Evolutionary conservation across 768 basidiomycete genomes (phyloP), one percentile per base, ranked within the genome.

Genomic region (Auricularia sp.): DNA sequence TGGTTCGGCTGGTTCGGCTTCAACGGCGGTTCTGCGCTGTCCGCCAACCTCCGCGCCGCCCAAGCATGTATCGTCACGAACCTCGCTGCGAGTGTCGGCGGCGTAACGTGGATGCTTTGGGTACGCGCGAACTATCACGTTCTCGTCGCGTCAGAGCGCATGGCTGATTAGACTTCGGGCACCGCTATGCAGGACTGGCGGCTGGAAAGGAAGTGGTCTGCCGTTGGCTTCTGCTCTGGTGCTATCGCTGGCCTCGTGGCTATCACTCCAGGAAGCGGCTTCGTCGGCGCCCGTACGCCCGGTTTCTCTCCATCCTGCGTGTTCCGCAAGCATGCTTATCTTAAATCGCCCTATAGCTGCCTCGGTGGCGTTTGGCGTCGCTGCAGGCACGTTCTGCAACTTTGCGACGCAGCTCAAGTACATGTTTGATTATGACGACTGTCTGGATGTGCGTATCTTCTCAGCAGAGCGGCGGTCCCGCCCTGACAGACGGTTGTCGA

Each of bases 161-260:
- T 29, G 29, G 10, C 54, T n/a, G 18, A n/a, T 29, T 29, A n/a
- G 54, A 18, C 54, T 29, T 42, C 13, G 18, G 54, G 45, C 45
- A 47, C 45, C 45, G 13, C 13, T 13, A 14, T 21, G 63, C 79
- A 90, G 64, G 92, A 94, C 76, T 94, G 82, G 73, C 79, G 91
- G 39, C 78, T 89, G 64, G 90, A 92, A 73, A 79, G 85, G 63
- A 90, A 91, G 74, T 93, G 84, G 81, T 90, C 83, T 37, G 93
- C 93, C 83, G 92, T 96, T 69, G 92, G 92, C 36, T 89, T 97
- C 75, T 96, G 94, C 76, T 92, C 85, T 1, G 94, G 94, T 29
- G 91, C 92, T 21, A 90, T 96, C 67, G 88, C 92, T 29, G 93
- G 92, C 54, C 81, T 92, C 61, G 92, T 94, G 62, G 90, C 90